Conservation (phyloP, 176 grass and related monocot species). For the Urochloa ruziziensis region DNA sequence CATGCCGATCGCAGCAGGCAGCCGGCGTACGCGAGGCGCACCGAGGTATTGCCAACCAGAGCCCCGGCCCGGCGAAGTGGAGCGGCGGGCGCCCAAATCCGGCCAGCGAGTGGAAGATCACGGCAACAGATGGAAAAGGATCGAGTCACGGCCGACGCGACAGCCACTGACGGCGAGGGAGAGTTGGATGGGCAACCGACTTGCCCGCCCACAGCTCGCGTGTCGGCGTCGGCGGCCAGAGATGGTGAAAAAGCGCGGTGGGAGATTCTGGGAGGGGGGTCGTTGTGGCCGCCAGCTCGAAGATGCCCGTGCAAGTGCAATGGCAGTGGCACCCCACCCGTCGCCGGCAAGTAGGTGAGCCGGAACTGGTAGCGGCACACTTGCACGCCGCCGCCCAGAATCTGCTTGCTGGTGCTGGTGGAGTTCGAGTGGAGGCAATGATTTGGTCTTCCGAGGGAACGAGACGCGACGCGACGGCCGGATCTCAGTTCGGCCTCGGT, state of each 20-base stretch:
- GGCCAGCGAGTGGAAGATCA: neutral
- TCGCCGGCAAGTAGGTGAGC: neutral
- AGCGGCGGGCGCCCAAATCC: too few species aligned
- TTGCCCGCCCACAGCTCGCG: too few species aligned
- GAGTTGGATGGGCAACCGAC: neutral
- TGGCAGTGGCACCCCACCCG: too few species aligned
- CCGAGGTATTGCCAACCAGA: neutral
- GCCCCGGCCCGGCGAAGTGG: neutral
- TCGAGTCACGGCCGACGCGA: conserved; percentile 19
- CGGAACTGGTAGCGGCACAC: neutral
- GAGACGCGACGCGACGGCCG: neutral
- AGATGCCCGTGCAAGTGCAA: neutral
- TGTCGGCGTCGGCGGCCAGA: too few species aligned
- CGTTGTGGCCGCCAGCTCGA: neutral
- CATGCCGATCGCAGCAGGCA: too few species aligned
- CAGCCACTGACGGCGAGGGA: neutral
- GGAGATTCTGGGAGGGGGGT: neutral
- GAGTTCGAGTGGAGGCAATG: conserved; percentile 12
- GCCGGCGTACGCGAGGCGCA: neutral
- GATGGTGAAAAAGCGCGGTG: neutral
- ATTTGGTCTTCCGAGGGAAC: neutral
- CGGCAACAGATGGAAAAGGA: neutral
- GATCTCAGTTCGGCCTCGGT: neutral
- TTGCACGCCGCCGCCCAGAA: neutral
- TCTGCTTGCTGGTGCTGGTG: neutral